A percentile compares a stretch with the other conserved stretches of the same genome.
Evolutionary conservation across 139 green algal genomes (phyloP).

Genomic region (Tetratostichococcus sp.): DNA sequence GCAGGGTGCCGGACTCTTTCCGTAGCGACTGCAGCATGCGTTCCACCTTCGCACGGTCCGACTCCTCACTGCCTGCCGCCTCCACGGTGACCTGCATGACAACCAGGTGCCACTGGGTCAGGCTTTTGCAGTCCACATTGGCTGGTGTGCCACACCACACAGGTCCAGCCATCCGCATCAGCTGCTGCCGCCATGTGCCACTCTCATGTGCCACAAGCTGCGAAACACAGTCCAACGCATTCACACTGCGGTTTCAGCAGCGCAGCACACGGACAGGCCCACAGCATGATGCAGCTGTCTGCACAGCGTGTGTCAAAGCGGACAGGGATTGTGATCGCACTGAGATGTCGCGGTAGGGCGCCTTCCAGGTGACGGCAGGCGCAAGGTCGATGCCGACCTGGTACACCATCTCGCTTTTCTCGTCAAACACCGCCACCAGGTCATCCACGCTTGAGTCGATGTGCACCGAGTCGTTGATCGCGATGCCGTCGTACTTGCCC

Average conservation of each 20-base stretch:
- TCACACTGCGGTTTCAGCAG: neutral
- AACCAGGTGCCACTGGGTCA: no score
- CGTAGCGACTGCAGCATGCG: slow-evolving; percentile 47
- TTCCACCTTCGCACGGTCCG: slow-evolving; percentile 46
- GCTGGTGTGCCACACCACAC: neutral
- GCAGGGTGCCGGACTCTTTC: slow-evolving; percentile 54
- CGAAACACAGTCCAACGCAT: no score
- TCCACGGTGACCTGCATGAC: slow-evolving; percentile 18
- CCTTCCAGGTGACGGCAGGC: slow-evolving; percentile 50
- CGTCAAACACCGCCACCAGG: slow-evolving; percentile 43
- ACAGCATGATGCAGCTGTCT: neutral
- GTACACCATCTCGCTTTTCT: slow-evolving; percentile 37
- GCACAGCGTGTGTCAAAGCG: neutral
- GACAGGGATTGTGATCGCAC: slow-evolving; percentile 39
- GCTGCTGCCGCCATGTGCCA: neutral
- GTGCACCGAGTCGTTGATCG: slow-evolving; percentile 31
- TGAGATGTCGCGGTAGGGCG: slow-evolving; percentile 52
- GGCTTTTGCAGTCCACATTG: no score
- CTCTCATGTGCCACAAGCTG: no score
- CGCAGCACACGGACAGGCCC: neutral
- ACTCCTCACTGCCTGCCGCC: slow-evolving; percentile 16
- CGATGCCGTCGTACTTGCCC: slow-evolving; percentile 19
- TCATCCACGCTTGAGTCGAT: slow-evolving; percentile 30
- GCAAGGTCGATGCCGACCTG: slow-evolving; percentile 28
- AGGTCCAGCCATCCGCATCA: neutral